A percentile compares a stretch with the other conserved stretches of the same genome.
These are phyloP conservation scores for Polyporus tsugae DNA, from an alignment of 1,284 basidiomycete genomes.

Conservation along the genomic window DNA sequence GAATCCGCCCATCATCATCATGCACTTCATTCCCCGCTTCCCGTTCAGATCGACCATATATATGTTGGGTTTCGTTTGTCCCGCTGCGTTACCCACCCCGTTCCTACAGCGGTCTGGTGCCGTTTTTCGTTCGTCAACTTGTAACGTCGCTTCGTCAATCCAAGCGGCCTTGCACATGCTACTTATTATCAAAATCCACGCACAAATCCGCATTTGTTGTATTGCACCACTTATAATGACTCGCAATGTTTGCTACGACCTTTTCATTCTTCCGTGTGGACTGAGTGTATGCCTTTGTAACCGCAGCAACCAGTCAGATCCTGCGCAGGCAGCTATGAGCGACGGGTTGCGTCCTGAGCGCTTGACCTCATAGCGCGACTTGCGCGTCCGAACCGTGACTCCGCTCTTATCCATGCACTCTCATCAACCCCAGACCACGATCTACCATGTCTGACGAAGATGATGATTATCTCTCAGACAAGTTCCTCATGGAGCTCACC, in stretches of 20 bases:
- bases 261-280: conserved; percentile 3
- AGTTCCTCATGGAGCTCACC: conserved; percentile 64
- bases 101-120: conserved; percentile 54
- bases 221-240: conserved; percentile 28
- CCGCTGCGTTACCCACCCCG: conserved; percentile 30
- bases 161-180: conserved; percentile 40
- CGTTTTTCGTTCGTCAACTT: conserved; percentile 53
- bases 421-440: not conserved
- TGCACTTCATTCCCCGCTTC: conserved; percentile 28
- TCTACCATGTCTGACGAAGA: conserved; percentile 67
- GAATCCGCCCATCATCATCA: conserved; percentile 20
- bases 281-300: not conserved
- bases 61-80: conserved; percentile 31
- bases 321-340: too few species aligned
- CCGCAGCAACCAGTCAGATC: conserved; percentile 5
- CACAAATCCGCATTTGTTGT: conserved; percentile 26
- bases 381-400: not conserved
- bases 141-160: conserved; percentile 45
- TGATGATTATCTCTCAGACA: conserved; percentile 87
- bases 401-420: conserved; percentile 16
- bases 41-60: conserved; percentile 29
- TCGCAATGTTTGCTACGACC: conserved; percentile 21
- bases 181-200: conserved; percentile 18
- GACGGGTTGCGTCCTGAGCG: not conserved
- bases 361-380: not conserved